These are phyloP conservation scores for Marchantia polymorpha DNA, from an alignment of 225 moss, liverwort and hornwort genomes.

Conservation along the genomic window DNA sequence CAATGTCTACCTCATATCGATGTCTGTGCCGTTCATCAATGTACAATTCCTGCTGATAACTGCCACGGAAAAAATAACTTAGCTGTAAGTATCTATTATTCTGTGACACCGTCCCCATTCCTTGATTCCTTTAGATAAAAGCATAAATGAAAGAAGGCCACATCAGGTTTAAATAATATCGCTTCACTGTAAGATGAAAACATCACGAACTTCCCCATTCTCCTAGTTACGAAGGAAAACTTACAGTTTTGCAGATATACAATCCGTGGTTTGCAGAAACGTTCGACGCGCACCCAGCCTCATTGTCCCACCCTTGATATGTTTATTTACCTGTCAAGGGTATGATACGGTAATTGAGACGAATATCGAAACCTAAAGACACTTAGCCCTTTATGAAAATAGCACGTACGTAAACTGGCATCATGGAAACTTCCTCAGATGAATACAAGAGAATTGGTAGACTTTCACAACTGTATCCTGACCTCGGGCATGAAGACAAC, in stretches of 20 bases:
- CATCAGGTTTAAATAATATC: neutral
- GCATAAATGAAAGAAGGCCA: neutral
- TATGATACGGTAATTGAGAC: no score
- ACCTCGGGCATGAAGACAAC: constrained; percentile 99
- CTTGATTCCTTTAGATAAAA: neutral
- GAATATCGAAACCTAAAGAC: no score
- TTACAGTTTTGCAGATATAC: constrained; percentile 73
- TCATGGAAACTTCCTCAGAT: neutral
- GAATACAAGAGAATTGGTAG: neutral
- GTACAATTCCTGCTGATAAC: constrained; percentile 60
- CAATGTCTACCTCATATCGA: constrained; percentile 66
- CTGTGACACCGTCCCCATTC: no score
- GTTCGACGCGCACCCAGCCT: constrained; percentile 91
- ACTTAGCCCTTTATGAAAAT: no score
- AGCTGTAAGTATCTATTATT: neutral
- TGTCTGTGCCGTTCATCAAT: constrained; percentile 93
- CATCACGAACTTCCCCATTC: neutral
- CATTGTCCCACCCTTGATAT: constrained; percentile 96
- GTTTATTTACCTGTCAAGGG: constrained; percentile 70
- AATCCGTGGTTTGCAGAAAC: constrained; percentile 62
- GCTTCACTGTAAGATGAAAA: neutral
- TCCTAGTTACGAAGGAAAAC: neutral
- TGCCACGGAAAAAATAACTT: constrained; percentile 12
- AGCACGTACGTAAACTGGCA: neutral
- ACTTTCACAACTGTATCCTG: neutral